Conservation (phyloP, 2,329 filamentous ascomycete species). For the Calonectria naviculata region DNA sequence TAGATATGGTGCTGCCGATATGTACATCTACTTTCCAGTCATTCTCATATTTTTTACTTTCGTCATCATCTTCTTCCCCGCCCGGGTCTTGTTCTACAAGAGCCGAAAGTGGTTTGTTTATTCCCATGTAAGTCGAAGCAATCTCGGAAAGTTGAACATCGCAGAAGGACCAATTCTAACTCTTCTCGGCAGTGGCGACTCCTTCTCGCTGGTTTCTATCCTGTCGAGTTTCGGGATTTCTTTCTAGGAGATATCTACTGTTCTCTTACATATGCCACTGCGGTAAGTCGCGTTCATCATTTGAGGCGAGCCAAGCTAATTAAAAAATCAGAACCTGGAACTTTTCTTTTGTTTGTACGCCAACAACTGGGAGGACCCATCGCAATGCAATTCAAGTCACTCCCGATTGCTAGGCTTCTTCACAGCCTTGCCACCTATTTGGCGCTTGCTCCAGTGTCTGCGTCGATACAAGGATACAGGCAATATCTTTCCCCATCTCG, state of each 20-base stretch:
- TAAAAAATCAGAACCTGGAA: constrained; percentile 78
- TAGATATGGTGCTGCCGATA: constrained; percentile 68
- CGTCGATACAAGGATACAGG: constrained; percentile 88
- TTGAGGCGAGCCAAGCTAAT: constrained; percentile 19
- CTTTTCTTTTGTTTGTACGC: constrained; percentile 96
- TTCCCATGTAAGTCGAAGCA: constrained; percentile 75
- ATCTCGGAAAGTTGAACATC: too few species aligned
- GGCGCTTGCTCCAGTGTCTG: constrained; percentile 91
- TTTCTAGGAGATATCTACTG: constrained; percentile 98
- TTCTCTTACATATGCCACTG: constrained; percentile 89
- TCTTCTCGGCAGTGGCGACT: constrained; percentile 75
- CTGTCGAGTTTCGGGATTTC: constrained; percentile 97
- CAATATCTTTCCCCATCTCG: constrained; percentile 90
- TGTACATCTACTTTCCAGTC: constrained; percentile 90
- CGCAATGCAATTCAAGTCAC: constrained; percentile 85
- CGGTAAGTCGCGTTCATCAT: constrained; percentile 66
- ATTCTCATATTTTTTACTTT: constrained; percentile 78
- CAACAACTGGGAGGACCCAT: constrained; percentile 77
- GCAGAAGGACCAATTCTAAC: constrained; percentile 12
- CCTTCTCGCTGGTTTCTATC: constrained; percentile 85
- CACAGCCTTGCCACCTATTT: constrained; percentile 83
- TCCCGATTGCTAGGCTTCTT: constrained; percentile 90
- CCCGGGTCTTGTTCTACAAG: constrained; percentile 77
- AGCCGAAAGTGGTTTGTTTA: constrained; percentile 89
- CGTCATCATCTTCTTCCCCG: constrained; percentile 79